phyloP scores from a whole-genome alignment of 768 basidiomycete genomes.

The Podaxis sp. region DNA sequence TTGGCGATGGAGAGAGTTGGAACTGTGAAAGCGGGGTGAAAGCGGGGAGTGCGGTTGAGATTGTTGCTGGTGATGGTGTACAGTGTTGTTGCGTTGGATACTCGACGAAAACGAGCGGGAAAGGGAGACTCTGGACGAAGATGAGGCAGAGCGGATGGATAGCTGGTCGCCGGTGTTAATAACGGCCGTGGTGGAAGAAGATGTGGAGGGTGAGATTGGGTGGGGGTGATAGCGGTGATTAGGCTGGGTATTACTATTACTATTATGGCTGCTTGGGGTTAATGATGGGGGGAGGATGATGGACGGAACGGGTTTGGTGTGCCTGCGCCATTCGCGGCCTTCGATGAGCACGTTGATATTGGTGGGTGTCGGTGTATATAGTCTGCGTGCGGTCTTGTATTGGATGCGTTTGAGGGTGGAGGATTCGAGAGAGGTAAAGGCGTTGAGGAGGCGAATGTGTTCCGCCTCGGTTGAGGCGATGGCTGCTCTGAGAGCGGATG shows the following conservation, averaged over 20 bases:
- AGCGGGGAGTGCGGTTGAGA: constrained; percentile 26
- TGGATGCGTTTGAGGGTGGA: constrained; percentile 50
- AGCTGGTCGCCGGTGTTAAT: constrained; percentile 34
- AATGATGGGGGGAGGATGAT: constrained; percentile 25
- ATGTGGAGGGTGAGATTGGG: constrained; percentile 14
- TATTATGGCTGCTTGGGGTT: constrained; percentile 15
- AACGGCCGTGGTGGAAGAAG: neutral
- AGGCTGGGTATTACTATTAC: too few species aligned
- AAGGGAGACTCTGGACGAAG: constrained; percentile 40
- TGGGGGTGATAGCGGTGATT: constrained; percentile 12
- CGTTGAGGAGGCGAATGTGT: constrained; percentile 58
- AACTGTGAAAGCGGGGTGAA: constrained; percentile 27
- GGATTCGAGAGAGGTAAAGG: constrained; percentile 68
- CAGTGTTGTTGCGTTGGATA: too few species aligned
- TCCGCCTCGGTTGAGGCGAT: constrained; percentile 68
- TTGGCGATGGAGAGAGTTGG: constrained; percentile 40
- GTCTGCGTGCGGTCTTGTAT: constrained; percentile 37
- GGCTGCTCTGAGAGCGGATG: constrained; percentile 54
- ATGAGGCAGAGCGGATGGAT: constrained; percentile 40
- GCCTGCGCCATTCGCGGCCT: constrained; percentile 36
- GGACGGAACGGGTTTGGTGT: constrained; percentile 23
- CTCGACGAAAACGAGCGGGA: constrained; percentile 37
- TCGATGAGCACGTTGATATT: constrained; percentile 30
- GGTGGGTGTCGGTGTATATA: constrained; percentile 30
- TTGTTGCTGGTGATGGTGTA: neutral